Evolutionary conservation across 2,329 filamentous ascomycete species (phyloP), one percentile per base, ranked within the genome.

Genomic region (Fusarium dlaminii): DNA sequence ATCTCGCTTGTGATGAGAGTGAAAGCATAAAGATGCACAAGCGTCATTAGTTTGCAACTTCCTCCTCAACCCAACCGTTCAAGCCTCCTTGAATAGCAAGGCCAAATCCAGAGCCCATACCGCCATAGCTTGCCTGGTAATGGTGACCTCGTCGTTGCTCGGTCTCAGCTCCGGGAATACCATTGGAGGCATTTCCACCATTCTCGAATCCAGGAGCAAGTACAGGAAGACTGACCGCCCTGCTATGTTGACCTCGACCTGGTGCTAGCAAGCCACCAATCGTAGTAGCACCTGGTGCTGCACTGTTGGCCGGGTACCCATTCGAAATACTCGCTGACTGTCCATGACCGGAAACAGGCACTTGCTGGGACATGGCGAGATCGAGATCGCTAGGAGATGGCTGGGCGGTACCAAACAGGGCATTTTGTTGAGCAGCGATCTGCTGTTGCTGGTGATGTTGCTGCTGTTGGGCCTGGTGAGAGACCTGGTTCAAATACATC

Each of bases 401-500:
- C 32, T 90, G 87, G 34, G 91, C 91, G 70, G 92, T 92, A 72
- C 92, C 93, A 80, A 96, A 98, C 73, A 97, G 87, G 13, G 93
- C 91, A 51, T 92, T 91, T 82, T 97, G 94, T 79, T 96, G 94
- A 39, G 90, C 91, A 63, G 89, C 89, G 75, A 94, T 87, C 45
- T 90, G 88, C 72, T 93, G 90, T 61, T 93, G 90, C 74, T 95
- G 91, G 75, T 94, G 92, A 37, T 92, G 90, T 70, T 94, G 93
- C 75, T 95, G 93, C 55, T 90, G 89, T 73, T 94, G 92, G 22
- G 90, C 89, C 79, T 93, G 90, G 70, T 92, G 90, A 29, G 91
- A 91, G 34, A 96, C 90, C 80, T 97, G 94, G 83, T 92, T 96
- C 67, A 98, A 88, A 81, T 98, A 98, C 90, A 98, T 91, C 30